A percentile compares a stretch with the other conserved stretches of the same genome.
Evolutionary conservation across 306 rosid genomes (phyloP).

Genomic region (Sindora glabra): DNA sequence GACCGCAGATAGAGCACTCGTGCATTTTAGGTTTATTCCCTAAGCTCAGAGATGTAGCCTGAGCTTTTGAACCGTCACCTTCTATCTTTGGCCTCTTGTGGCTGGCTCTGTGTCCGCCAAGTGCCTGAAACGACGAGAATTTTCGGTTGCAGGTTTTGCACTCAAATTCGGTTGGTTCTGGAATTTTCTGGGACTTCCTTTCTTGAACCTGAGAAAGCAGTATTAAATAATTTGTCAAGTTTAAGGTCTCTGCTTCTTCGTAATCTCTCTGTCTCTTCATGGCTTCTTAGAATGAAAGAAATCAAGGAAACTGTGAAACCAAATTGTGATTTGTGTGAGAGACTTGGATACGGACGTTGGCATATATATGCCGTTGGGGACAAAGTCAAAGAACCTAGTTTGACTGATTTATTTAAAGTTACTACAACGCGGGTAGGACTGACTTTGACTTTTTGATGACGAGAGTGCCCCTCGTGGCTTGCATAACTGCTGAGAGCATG

Average conservation of each 20-base stretch:
- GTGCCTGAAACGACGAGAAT: constrained; percentile 38
- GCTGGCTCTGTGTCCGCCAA: constrained; percentile 35
- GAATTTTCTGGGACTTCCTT: neutral
- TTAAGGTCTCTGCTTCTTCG: constrained; percentile 4
- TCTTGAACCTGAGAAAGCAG: neutral
- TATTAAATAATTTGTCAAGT: constrained; percentile 8
- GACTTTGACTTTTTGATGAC: too few relatives aligned
- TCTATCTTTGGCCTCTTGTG: constrained; percentile 28
- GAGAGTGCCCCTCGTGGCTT: too few relatives aligned
- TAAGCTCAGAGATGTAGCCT: neutral
- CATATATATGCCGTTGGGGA: too few relatives aligned
- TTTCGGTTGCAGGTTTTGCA: constrained; percentile 41
- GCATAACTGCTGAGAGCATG: too few relatives aligned
- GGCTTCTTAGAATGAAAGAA: neutral
- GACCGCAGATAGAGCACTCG: constrained; percentile 62
- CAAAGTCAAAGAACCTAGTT: too few relatives aligned
- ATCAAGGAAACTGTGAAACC: too few relatives aligned
- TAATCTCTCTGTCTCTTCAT: constrained; percentile 40
- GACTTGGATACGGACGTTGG: too few relatives aligned
- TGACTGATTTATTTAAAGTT: too few relatives aligned
- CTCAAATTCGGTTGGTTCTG: neutral
- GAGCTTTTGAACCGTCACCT: neutral
- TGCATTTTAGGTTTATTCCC: constrained; percentile 25
- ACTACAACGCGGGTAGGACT: too few relatives aligned
- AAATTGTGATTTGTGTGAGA: too few relatives aligned